Base-by-base conservation (phyloP, 169 alveolate genomes). In the Neospora caninum region DNA sequence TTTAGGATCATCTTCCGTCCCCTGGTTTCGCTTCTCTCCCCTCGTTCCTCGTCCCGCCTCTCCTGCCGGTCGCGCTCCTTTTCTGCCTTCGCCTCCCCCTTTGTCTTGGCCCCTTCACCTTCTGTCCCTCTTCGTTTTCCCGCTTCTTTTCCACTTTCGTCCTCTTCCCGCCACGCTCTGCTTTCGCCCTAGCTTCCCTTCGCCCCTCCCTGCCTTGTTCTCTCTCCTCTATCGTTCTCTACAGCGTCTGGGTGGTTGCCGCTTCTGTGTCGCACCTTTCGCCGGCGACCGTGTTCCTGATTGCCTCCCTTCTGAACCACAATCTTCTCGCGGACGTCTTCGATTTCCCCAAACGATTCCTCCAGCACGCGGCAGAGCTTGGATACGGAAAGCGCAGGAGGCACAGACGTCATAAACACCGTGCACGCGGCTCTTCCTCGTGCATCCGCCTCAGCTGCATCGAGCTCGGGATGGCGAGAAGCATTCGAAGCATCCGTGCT, bases 251-350 rank as follows among this genome's bases (percentile, higher is more conserved):
- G n/a, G 58, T 4, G 58, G 58, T 49, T 49, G 4, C 4, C 4
- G 58, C 4, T 13, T 49, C 31, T 64, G 25, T 64, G 73, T 16
- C 73, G 73, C 34, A 64, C 73, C 73, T 64, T 64, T 6, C 73
- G 73, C n/a, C n/a, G 25, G 73, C 31, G 31, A 27, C 25, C 4
- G n/a, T 27, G 73, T 22, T 64, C 73, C 73, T 64, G 34, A 1
- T 16, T 29, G 73, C 73, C n/a, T n/a, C n/a, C 27, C 42, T n/a
- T 78, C 49, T 78, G 86, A 10, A 78, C 86, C 20, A 78, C 86
- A 20, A 38, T n/a, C 86, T 78, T 78, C 86, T 78, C 86, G 43
- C n/a, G 20, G 43, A 78, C 86, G 31, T 78, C 86, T 38, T 78
- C 86, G 86, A 78, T 38, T 78, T 78, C 86, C 27, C 86, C 86